A percentile compares a stretch with the other conserved stretches of the same genome.
phyloP scores from a whole-genome alignment of 352 stramenopile species.

The Pythium rishiriense region DNA sequence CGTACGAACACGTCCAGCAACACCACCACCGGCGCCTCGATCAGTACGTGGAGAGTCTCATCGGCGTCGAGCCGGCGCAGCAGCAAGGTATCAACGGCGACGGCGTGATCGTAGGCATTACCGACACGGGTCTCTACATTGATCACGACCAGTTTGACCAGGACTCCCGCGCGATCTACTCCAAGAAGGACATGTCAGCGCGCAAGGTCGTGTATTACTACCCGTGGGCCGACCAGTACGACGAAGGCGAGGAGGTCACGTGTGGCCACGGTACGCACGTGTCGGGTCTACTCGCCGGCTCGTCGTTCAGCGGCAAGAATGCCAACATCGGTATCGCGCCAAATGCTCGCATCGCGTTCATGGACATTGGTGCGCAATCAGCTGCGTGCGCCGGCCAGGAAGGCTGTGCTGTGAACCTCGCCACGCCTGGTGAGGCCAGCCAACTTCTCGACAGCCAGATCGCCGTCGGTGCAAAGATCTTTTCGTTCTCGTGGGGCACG shows the following conservation, averaged over 20 bases:
- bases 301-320: conserved; percentile 57
- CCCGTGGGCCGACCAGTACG: conserved; percentile 59
- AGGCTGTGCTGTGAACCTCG: conserved; percentile 55
- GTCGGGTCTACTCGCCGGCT: conserved; percentile 74
- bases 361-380: conserved; percentile 83
- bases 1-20: conserved; percentile 7
- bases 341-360: conserved; percentile 87
- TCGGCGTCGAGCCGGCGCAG: conserved; percentile 65
- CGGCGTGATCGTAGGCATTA: conserved; percentile 77
- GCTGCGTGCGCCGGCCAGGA: conserved; percentile 43
- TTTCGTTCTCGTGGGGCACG: conserved; percentile 86
- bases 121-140: conserved; percentile 78
- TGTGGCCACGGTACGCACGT: conserved; percentile 91
- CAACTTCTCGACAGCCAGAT: conserved; percentile 75
- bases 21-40: conserved; percentile 43
- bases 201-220: conserved; percentile 85
- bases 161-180: conserved; percentile 49
- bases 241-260: conserved; percentile 64
- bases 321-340: conserved; percentile 70
- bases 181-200: conserved; percentile 36
- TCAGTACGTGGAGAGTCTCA: conserved; percentile 52
- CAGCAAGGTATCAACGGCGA: conserved; percentile 66
- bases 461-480: conserved; percentile 67
- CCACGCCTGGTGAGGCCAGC: conserved; percentile 58
- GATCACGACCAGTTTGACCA: conserved; percentile 87